These are phyloP conservation scores for Penicillium arizonense DNA, from an alignment of 495 filamentous ascomycete genomes.

Conservation along the genomic window DNA sequence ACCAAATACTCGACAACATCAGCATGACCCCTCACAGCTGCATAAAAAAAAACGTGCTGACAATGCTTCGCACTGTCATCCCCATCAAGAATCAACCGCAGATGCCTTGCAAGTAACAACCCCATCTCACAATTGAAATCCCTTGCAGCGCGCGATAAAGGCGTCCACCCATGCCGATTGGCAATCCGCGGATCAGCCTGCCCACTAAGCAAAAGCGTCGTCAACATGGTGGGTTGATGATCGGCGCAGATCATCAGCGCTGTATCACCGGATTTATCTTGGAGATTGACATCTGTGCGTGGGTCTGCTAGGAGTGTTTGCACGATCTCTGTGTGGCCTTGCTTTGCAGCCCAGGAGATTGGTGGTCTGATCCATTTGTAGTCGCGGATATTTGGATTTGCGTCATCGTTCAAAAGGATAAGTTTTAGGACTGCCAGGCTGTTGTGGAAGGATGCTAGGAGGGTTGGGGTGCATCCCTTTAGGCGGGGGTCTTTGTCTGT, in stretches of 20 bases:
- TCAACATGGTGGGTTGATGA: conserved; percentile 3
- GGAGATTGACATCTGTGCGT: conserved; percentile 20
- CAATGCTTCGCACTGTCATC: conserved; percentile 11
- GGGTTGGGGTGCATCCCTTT: conserved; percentile 17
- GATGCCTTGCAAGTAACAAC: conserved; percentile 20
- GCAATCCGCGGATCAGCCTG: conserved; percentile 14
- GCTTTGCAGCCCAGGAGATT: conserved; percentile 37
- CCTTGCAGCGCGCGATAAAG: conserved; percentile 11
- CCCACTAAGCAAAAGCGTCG: conserved; percentile 8
- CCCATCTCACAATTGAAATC: conserved; percentile 3
- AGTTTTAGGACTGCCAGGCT: conserved; percentile 8
- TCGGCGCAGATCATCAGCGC: conserved; percentile 17
- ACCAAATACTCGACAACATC: conserved; percentile 23
- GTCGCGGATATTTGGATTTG: conserved; percentile 20
- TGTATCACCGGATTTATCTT: conserved; percentile 20
- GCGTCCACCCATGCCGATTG: conserved; percentile 18
- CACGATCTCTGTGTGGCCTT: conserved; percentile 25
- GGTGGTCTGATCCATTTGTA: conserved; percentile 27
- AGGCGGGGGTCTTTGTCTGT: conserved; percentile 9
- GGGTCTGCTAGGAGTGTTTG: conserved; percentile 16
- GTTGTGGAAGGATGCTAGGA: conserved; percentile 19
- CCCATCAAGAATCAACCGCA: conserved; percentile 19
- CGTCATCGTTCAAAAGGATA: conserved; percentile 11
- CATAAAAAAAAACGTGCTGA: conserved; percentile 25
- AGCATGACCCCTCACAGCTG: conserved; percentile 19